Percentiles rank a stretch among this genome's conserved stretches.
Conservation (phyloP, 768 basidiomycete species). For the Sutorius australiensis region DNA sequence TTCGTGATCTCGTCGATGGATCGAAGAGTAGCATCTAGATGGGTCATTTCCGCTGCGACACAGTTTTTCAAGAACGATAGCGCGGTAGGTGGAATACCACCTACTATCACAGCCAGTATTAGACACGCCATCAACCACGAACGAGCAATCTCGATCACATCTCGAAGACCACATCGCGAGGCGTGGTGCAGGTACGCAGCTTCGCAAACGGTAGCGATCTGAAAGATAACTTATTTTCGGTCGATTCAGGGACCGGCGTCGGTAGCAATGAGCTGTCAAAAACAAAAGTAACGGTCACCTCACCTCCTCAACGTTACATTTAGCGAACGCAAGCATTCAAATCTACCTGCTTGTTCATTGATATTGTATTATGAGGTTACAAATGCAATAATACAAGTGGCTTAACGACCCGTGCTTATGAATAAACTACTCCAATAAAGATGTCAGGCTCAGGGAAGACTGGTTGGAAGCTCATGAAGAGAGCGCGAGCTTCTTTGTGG, state of each 20-base stretch:
- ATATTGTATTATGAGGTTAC: constrained; percentile 19
- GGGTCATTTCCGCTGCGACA: constrained; percentile 9
- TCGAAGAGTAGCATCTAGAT: constrained; percentile 41
- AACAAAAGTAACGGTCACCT: background rate
- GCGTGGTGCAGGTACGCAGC: background rate
- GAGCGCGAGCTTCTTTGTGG: constrained; percentile 64
- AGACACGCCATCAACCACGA: background rate
- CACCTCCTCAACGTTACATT: background rate
- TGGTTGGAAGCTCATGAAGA: constrained; percentile 23
- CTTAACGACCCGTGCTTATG: constrained; percentile 18
- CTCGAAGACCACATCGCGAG: constrained; percentile 5
- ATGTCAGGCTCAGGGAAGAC: constrained; percentile 14
- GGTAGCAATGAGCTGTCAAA: background rate
- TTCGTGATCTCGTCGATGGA: constrained; percentile 55
- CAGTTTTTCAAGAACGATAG: background rate
- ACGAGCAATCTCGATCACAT: background rate
- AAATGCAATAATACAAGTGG: constrained; percentile 26
- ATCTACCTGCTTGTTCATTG: background rate
- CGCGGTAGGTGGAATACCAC: background rate
- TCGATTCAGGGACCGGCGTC: background rate
- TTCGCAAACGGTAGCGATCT: background rate
- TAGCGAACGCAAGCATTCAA: background rate
- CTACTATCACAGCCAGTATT: constrained; percentile 5
- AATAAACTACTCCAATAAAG: constrained; percentile 35
- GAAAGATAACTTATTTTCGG: background rate